Evolutionary conservation across 345 rosid genomes (phyloP), one percentile per base, ranked within the genome.

Genomic region (Gossypium thurberi): DNA sequence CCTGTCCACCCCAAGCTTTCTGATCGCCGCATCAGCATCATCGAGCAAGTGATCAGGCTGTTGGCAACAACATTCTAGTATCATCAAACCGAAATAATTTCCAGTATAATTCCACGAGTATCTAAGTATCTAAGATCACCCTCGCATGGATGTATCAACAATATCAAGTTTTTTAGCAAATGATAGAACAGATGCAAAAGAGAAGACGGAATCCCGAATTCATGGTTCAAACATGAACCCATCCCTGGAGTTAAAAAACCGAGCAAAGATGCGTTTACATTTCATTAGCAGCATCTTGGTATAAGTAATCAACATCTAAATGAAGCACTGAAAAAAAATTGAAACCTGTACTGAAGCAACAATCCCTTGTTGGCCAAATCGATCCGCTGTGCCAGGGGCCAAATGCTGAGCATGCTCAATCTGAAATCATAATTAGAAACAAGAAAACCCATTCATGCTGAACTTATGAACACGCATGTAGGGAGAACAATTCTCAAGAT

Each of bases 361-460:
- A 73, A 90, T 78, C 57, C 85, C 81, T 78, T 82, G 90, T 65
- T 84, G 81, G 79, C 97, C 94, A 73, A 94, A 91, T 75, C 87
- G 84, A 13, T 61, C 80, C 10, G 84, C 84, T 78, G 90, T 77
- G 70, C 89, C 91, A 26, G 86, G 82, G 70, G 88, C 83, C 78
- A 94, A 81, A 85, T 94, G 97, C 78, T 94, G 98, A 11, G 92
- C 97, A 75, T 91, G 97, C 86, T 94, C 97, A 73, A 91, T 88
- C 98, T 91, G 79, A 69, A 67, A 25, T 58, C 28, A 58, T 33
- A 15, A 43, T 37, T n/a, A 57, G 58, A 28, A 42, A 57, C 46
- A 8, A 80, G 23, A 9, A 9, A 42, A 13, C 25, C 55, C 12
- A 52, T 9, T 43, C 46, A 56, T 26, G 2, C 15, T 61, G 57